Percentiles rank a stretch among this genome's conserved stretches.
Conservation (phyloP, 1,284 basidiomycete genomes). For the Caloboletus firmus region DNA sequence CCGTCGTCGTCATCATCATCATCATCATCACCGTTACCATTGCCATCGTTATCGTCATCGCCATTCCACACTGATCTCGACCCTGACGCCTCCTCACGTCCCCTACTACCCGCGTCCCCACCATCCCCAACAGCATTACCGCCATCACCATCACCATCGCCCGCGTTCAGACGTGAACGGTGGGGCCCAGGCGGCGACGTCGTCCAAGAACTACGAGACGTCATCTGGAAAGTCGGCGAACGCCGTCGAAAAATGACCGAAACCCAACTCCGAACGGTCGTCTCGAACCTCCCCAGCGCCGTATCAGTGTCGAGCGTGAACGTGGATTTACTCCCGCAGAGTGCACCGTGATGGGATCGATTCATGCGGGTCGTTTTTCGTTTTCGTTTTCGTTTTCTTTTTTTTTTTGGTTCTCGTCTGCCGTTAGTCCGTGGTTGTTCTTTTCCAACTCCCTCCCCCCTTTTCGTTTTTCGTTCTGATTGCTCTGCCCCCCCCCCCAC, state of each 20-base stretch:
- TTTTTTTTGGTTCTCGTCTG: no score
- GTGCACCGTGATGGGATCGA: background rate
- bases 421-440: no score
- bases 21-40: background rate
- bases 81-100: background rate
- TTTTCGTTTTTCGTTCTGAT: no score
- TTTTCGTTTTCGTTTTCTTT: background rate
- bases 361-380: no score
- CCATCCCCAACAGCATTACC: no score
- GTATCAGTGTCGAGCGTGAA: background rate
- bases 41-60: background rate
- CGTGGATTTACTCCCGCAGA: background rate
- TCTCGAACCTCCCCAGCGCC: background rate
- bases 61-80: background rate
- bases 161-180: conserved; percentile 35
- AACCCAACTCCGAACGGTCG: conserved; percentile 12
- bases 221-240: conserved; percentile 81
- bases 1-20: background rate
- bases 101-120: no score
- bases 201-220: conserved; percentile 78
- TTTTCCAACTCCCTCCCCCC: no score
- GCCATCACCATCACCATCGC: background rate
- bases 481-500: no score
- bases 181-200: conserved; percentile 79
- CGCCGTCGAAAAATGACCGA: conserved; percentile 54